Conservation (phyloP, 2,329 filamentous ascomycete genomes). For the Colletotrichum siamense region DNA sequence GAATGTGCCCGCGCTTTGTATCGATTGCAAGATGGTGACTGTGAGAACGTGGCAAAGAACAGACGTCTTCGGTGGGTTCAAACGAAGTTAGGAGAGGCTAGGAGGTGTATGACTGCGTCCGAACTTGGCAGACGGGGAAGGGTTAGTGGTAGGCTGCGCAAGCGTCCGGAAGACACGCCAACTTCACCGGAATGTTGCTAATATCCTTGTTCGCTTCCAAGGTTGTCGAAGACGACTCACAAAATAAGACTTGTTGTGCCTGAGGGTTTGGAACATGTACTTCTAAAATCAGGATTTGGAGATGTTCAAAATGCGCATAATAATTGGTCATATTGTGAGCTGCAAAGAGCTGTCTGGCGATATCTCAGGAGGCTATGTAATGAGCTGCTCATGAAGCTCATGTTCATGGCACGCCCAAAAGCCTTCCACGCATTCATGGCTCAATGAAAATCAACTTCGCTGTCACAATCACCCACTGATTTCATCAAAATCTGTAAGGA, state of each 20-base stretch:
- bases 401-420: too few relatives aligned
- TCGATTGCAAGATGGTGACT: not conserved
- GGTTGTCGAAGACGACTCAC: not conserved
- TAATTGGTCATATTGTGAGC: too few relatives aligned
- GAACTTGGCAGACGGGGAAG: not conserved
- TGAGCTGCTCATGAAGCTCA: too few relatives aligned
- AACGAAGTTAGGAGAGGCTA: not conserved
- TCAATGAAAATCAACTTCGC: too few relatives aligned
- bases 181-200: not conserved
- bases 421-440: too few relatives aligned
- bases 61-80: not conserved
- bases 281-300: too few relatives aligned
- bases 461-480: too few relatives aligned
- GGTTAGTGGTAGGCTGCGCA: not conserved
- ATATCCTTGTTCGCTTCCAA: not conserved
- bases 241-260: not conserved
- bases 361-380: too few relatives aligned
- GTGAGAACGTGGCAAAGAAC: not conserved
- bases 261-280: not conserved
- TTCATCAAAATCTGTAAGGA: too few relatives aligned
- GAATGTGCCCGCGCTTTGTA: not conserved
- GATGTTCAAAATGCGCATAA: too few relatives aligned
- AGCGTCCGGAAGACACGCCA: not conserved
- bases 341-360: too few relatives aligned
- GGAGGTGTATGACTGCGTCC: not conserved